These are phyloP conservation scores for Castanopsis chinensis DNA, from an alignment of 306 rosid genomes.

Conservation along the genomic window DNA sequence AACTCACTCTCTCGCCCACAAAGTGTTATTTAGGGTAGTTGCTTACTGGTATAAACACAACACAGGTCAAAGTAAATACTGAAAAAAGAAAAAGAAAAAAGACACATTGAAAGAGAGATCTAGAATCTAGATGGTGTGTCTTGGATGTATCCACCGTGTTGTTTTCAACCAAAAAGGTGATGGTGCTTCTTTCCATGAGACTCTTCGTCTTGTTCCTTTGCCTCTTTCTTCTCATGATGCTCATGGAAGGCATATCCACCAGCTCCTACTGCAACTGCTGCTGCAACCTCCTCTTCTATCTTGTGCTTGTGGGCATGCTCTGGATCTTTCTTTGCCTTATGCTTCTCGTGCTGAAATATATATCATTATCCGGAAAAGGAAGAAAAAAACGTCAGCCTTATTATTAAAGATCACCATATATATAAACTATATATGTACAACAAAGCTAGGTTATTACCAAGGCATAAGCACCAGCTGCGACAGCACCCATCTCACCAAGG, in stretches of 20 bases:
- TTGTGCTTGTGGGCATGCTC: conserved; percentile 70
- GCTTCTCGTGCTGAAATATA: conserved; percentile 63
- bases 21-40: neutral
- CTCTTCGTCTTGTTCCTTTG: conserved; percentile 54
- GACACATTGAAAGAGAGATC: no score
- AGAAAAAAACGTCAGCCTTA: no score
- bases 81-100: no score
- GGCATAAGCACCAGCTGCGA: conserved; percentile 58
- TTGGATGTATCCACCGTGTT: neutral
- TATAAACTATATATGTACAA: no score
- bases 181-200: conserved; percentile 68
- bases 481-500: conserved; percentile 51
- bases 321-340: conserved; percentile 50
- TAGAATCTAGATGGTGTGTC: no score
- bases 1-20: neutral
- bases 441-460: conserved; percentile 38
- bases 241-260: conserved; percentile 82
- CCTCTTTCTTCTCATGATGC: conserved; percentile 64
- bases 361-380: neutral
- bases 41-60: neutral
- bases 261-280: conserved; percentile 52
- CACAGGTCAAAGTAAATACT: neutral
- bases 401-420: no score
- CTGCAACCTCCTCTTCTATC: conserved; percentile 73
- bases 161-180: conserved; percentile 49